Evolutionary conservation across 164 flowering plant genomes (phyloP).

Genomic region (Tetracentron sinense): DNA sequence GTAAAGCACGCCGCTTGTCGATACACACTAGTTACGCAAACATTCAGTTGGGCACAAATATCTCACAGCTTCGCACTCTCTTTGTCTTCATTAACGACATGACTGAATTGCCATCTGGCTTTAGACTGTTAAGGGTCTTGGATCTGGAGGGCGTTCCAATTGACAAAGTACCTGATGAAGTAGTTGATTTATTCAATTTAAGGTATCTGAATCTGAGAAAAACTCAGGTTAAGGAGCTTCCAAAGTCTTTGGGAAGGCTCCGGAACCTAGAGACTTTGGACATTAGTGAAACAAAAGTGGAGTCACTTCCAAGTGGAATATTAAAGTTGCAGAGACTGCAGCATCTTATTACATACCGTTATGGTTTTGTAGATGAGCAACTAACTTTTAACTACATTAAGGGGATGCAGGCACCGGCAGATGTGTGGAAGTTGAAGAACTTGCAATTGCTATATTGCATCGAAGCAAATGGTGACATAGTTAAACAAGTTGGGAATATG

Average conservation of each 20-base stretch:
- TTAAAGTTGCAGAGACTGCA: background rate
- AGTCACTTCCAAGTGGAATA: slow-evolving; percentile 12
- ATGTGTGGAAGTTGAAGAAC: slow-evolving; percentile 1
- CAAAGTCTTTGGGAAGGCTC: slow-evolving; percentile 16
- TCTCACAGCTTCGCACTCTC: background rate
- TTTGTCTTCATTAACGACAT: background rate
- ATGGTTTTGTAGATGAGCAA: background rate
- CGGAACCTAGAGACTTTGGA: slow-evolving; percentile 18
- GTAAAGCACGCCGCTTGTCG: background rate
- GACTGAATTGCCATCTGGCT: background rate
- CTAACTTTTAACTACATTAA: background rate
- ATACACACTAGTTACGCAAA: background rate
- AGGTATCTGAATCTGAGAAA: slow-evolving; percentile 17
- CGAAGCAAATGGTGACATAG: background rate
- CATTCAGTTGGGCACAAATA: background rate
- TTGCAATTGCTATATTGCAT: slow-evolving; percentile 4
- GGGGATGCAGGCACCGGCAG: background rate
- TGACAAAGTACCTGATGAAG: slow-evolving; percentile 6
- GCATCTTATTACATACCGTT: background rate
- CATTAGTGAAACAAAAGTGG: slow-evolving; percentile 6
- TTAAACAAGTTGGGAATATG: background rate
- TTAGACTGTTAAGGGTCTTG: slow-evolving; percentile 6
- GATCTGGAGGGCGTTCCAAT: slow-evolving; percentile 7
- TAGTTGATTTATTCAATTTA: slow-evolving; percentile 17
- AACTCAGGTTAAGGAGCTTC: slow-evolving; percentile 14